Evolutionary conservation across 176 grass and related monocot genomes (phyloP).

Genomic region (Lolium rigidum): DNA sequence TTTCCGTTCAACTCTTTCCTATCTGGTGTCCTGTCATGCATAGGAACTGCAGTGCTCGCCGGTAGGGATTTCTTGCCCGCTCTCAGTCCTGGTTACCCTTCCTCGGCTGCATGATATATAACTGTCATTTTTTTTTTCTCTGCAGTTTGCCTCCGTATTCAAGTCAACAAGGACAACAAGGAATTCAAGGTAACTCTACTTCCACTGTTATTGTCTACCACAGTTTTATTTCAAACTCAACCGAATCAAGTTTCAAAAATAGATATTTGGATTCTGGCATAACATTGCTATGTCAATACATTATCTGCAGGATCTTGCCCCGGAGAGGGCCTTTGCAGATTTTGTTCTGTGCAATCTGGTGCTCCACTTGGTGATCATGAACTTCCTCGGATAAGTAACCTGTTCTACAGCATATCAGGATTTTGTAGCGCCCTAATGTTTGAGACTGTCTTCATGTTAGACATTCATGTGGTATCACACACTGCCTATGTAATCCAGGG

Average conservation of each 20-base stretch:
- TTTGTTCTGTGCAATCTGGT: slow-evolving; percentile 84
- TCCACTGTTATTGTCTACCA: neutral
- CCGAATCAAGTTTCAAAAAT: no score
- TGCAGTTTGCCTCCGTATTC: slow-evolving; percentile 92
- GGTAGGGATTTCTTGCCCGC: slow-evolving; percentile 33
- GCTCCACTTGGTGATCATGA: slow-evolving; percentile 95
- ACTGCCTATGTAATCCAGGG: neutral
- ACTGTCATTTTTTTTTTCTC: neutral
- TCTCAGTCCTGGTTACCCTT: neutral
- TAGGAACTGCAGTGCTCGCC: slow-evolving; percentile 81
- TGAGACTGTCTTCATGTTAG: neutral
- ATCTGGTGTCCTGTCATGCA: slow-evolving; percentile 74
- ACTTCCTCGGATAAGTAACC: slow-evolving; percentile 72
- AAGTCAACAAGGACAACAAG: slow-evolving; percentile 98
- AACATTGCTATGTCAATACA: neutral
- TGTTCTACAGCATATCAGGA: neutral
- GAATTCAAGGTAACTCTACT: slow-evolving; percentile 75
- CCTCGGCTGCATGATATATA: neutral
- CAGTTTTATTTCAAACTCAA: neutral
- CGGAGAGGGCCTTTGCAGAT: slow-evolving; percentile 81
- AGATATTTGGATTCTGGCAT: neutral
- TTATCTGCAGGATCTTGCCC: slow-evolving; percentile 66
- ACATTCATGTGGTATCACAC: slow-evolving; percentile 24
- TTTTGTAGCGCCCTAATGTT: slow-evolving; percentile 21
- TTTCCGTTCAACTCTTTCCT: slow-evolving; percentile 91